Evolutionary conservation across 2,329 filamentous ascomycete species (phyloP).

Genomic region (Pestalotiopsis sp.): DNA sequence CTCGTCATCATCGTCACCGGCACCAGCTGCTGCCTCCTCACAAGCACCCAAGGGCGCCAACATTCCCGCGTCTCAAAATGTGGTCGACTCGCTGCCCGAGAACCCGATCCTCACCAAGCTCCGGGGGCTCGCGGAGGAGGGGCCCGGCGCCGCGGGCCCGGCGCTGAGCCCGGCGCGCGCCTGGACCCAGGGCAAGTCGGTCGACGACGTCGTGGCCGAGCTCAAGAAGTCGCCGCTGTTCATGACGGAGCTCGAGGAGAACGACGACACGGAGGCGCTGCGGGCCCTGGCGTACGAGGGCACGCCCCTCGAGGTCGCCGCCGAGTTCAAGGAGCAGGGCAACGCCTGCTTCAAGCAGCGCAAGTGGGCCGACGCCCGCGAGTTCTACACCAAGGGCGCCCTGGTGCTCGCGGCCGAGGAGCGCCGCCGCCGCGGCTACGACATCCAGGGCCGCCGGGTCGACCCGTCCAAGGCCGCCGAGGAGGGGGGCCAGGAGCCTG

Average conservation of each 20-base stretch:
- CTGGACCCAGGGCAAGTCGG: slow-evolving; percentile 45
- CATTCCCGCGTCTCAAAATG: neutral
- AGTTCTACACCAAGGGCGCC: slow-evolving; percentile 91
- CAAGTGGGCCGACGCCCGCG: slow-evolving; percentile 80
- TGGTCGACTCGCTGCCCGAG: neutral
- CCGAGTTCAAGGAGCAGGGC: slow-evolving; percentile 87
- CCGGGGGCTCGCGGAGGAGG: neutral
- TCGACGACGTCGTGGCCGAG: slow-evolving; percentile 59
- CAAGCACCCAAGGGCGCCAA: neutral
- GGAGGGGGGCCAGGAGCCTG: slow-evolving; percentile 50
- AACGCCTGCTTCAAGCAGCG: slow-evolving; percentile 82
- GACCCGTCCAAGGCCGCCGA: slow-evolving; percentile 36
- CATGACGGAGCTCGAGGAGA: slow-evolving; percentile 92
- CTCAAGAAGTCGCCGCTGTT: slow-evolving; percentile 77
- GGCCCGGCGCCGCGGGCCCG: slow-evolving; percentile 32
- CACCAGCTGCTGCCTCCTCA: neutral
- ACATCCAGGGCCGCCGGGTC: slow-evolving; percentile 11
- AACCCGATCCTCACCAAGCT: slow-evolving; percentile 6
- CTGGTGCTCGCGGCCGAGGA: slow-evolving; percentile 69
- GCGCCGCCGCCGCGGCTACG: slow-evolving; percentile 44
- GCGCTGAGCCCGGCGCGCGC: slow-evolving; percentile 49
- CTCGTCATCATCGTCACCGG: slow-evolving; percentile 4
- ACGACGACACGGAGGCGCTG: slow-evolving; percentile 82
- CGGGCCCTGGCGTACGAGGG: slow-evolving; percentile 93
- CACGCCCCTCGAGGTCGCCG: slow-evolving; percentile 78